Evolutionary conservation across 78 protist species (phyloP), one percentile per base, ranked within the genome.

Genomic region (Dictyostelium purpureum): DNA sequence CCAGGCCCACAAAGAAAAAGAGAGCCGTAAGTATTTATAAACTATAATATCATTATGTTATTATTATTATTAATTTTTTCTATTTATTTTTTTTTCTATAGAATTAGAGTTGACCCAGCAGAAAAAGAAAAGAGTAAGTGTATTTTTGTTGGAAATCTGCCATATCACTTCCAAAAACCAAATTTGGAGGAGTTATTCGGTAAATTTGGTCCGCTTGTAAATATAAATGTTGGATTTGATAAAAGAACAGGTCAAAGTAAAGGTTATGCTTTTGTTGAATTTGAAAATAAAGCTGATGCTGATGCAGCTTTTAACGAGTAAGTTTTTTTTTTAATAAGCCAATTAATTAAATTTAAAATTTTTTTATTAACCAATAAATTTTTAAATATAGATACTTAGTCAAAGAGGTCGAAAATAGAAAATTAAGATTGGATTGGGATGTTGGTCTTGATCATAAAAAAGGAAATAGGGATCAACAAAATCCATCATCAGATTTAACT

Each of bases 341-440:
- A 6, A 24, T 0, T 11, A n/a, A 16, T n/a, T 16, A 21, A n/a
- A 54, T n/a, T 54, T 52, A n/a, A 1, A 10, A 54, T 0, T 54
- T 14, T 54, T 24, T 24, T 16, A 6, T 52, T 21, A 5, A 10
- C 1, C 0, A 28, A 24, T 24, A n/a, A 31, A 24, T 28, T 73
- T 7, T 24, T 73, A 73, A 73, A 24, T 40, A 6, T 49, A 83
- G 91, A 35, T 93, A 54, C 45, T 21, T n/a, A 26, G 75, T 77
- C 0, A 45, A 66, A 31, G 88, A 93, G 11, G 88, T 93, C 5
- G 93, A 93, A 24, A 85, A 85, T 56, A 74, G 96, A 79, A 49
- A 71, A 59, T 42, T 93, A 26, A 82, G 96, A 76, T 57, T 93
- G 45, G 96, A 93, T 47, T 93, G 96, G 96, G 96, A 93, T 71